These are phyloP conservation scores for Cystobasidium pallidum DNA, from an alignment of 1,284 basidiomycete genomes.

Conservation along the genomic window DNA sequence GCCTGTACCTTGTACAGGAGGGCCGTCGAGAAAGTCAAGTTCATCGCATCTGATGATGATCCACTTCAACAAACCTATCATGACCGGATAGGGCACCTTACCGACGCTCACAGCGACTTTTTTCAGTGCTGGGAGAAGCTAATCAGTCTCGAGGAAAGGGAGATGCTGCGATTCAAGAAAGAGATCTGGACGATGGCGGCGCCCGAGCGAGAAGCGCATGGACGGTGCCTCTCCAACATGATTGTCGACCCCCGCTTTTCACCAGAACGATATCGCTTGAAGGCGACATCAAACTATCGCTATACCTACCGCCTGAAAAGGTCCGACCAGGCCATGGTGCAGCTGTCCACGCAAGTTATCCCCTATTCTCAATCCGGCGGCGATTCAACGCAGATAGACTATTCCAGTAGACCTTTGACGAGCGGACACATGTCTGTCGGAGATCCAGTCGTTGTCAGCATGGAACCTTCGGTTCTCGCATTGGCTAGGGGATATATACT, in stretches of 20 bases:
- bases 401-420: constrained; percentile 62
- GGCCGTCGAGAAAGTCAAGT: constrained; percentile 68
- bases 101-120: constrained; percentile 69
- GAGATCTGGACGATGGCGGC: constrained; percentile 94
- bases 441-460: constrained; percentile 78
- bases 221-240: constrained; percentile 77
- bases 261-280: constrained; percentile 58
- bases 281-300: constrained; percentile 58
- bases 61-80: constrained; percentile 76
- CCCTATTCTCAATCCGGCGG: neutral
- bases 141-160: constrained; percentile 85
- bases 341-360: constrained; percentile 35
- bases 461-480: constrained; percentile 80
- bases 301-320: constrained; percentile 70
- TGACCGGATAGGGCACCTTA: constrained; percentile 79
- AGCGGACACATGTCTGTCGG: constrained; percentile 76
- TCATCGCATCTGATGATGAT: constrained; percentile 54
- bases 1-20: constrained; percentile 91
- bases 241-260: constrained; percentile 61
- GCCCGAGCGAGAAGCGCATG: constrained; percentile 72
- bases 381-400: neutral
- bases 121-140: constrained; percentile 90
- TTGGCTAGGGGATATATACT: constrained; percentile 82
- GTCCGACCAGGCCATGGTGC: constrained; percentile 45
- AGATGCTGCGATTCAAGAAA: constrained; percentile 76